Percentiles rank a stretch among this genome's conserved stretches.
Evolutionary conservation across 306 rosid genomes (phyloP).

Genomic region (Cotoneaster glaucophyllus): DNA sequence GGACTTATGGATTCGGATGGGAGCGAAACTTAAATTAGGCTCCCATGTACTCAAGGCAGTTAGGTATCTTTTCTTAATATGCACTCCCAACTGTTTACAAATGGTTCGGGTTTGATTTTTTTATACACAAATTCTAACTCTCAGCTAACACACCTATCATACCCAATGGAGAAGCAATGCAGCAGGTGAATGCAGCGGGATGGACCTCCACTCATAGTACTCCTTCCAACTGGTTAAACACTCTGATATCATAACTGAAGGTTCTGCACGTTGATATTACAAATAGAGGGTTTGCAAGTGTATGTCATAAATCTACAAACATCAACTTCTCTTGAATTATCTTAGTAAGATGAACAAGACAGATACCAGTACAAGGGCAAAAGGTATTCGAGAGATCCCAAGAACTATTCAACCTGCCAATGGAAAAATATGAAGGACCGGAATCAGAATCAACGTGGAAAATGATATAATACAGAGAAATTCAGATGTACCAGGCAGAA

Average conservation of each 20-base stretch:
- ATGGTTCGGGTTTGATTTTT: background rate
- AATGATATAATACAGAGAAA: background rate
- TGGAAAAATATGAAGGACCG: background rate
- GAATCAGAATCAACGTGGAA: conserved; percentile 1
- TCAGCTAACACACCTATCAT: conserved; percentile 23
- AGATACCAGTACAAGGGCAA: conserved; percentile 73
- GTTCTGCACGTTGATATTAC: conserved; percentile 47
- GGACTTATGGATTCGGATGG: background rate
- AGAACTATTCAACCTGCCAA: conserved; percentile 43
- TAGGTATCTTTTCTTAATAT: background rate
- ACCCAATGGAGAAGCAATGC: conserved; percentile 92
- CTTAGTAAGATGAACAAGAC: conserved; percentile 17
- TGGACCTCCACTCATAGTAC: conserved; percentile 77
- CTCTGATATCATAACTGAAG: conserved; percentile 34
- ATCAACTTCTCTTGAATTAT: conserved; percentile 10
- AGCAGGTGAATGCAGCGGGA: conserved; percentile 68
- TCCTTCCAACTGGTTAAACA: conserved; percentile 62
- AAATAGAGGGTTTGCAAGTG: conserved; percentile 49
- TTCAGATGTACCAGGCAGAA: background rate
- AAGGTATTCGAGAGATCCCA: conserved; percentile 60
- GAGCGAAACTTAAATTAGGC: background rate
- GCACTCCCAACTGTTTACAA: background rate
- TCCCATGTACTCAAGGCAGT: background rate
- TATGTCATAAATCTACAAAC: conserved; percentile 7
- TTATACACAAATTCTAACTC: background rate